Conservation (phyloP, 148 eudicot genomes). For the Vaccinium myrtillus region DNA sequence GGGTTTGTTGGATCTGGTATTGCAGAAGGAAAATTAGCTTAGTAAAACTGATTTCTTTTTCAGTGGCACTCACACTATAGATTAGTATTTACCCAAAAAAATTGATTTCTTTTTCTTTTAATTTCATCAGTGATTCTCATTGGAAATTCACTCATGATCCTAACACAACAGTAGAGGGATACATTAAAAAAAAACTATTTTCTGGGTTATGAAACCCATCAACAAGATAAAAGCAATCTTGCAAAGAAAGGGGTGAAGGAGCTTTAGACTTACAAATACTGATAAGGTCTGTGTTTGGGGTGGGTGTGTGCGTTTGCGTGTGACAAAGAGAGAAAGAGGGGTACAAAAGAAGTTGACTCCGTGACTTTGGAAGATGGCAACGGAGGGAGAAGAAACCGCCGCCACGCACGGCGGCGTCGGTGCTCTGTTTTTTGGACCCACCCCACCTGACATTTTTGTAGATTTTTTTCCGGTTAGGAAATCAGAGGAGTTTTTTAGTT, state of each 20-base stretch:
- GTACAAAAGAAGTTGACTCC: conserved; percentile 79
- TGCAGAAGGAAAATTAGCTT: neutral
- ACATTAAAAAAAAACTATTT: neutral
- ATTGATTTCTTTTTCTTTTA: neutral
- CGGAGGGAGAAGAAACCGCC: no score
- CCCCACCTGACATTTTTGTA: no score
- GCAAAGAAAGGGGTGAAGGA: neutral
- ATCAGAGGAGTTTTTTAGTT: no score
- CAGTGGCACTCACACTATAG: no score
- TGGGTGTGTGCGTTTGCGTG: no score
- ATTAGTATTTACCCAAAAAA: no score
- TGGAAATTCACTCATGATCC: neutral
- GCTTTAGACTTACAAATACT: no score
- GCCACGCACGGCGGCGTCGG: no score
- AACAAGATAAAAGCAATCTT: neutral
- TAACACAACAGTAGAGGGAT: no score
- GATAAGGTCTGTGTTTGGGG: no score
- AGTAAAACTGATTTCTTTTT: neutral
- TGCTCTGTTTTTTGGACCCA: no score
- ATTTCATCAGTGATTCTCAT: neutral
- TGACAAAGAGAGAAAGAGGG: conserved; percentile 19
- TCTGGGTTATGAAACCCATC: neutral
- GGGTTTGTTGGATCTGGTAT: neutral
- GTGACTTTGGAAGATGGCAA: conserved; percentile 46
- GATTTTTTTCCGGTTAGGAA: no score